phyloP scores from a whole-genome alignment of 129 eudicot genomes.

The Calendula officinalis region DNA sequence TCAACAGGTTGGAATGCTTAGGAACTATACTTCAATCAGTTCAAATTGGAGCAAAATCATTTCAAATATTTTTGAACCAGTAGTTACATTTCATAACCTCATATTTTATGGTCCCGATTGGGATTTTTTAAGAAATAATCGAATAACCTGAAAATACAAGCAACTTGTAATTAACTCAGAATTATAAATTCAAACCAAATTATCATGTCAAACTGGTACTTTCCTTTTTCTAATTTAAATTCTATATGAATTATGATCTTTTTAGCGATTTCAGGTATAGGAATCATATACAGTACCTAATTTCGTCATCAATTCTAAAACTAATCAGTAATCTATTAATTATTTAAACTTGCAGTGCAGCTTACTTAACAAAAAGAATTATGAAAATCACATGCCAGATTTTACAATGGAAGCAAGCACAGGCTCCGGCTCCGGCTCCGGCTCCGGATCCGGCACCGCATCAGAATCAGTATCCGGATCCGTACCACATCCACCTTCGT shows the following conservation, averaged over 20 bases:
- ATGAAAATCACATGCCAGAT: conserved; percentile 21
- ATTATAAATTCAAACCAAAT: neutral
- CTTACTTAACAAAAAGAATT: neutral
- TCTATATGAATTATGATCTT: too few relatives aligned
- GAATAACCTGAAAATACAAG: neutral
- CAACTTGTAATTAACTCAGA: neutral
- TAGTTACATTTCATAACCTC: conserved; percentile 2
- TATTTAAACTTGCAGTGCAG: neutral
- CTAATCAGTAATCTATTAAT: too few relatives aligned
- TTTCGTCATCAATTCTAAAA: too few relatives aligned
- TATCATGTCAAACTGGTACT: too few relatives aligned
- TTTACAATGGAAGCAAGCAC: conserved; percentile 26
- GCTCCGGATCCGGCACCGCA: conserved; percentile 20
- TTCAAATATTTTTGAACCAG: neutral
- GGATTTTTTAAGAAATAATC: neutral
- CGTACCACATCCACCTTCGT: conserved; percentile 29
- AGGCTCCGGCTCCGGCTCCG: conserved; percentile 26
- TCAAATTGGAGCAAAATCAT: conserved; percentile 10
- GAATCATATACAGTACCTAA: too few relatives aligned
- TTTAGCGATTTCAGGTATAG: too few relatives aligned
- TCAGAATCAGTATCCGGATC: conserved; percentile 39
- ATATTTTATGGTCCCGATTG: neutral
- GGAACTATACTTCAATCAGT: neutral
- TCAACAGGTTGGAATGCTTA: neutral
- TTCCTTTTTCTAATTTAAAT: too few relatives aligned